Base-by-base conservation (phyloP, 176 grass and related monocot genomes). In the Zoysia japonica region DNA sequence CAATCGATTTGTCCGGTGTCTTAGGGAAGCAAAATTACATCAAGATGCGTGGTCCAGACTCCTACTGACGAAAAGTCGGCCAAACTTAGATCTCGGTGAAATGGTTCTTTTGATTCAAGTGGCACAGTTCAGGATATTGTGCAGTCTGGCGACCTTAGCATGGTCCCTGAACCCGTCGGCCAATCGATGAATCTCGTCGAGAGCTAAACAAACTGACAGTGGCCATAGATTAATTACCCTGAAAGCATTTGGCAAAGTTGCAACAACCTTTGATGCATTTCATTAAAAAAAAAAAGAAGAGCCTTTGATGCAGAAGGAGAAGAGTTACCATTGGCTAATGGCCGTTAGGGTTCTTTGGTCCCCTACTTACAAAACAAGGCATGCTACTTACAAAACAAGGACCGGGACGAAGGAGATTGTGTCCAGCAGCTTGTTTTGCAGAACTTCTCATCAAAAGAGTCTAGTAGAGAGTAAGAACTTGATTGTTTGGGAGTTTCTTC, bases 261-360 rank as follows among this genome's bases (percentile, higher is more conserved):
- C 59, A 39, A 57, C 28, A 28, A 28, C 28, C 28, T 28, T 28
- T 28, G 28, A 28, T 28, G 28, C 28, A 28, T 28, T 28, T 28
- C 28, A 28, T 28, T 28, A 28, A 28, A 28, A 28, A 28, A 28
- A 28, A 28, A 28, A 28, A 28, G 28, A 28, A 28, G 28, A 28
- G 28, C 55, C 71, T 65, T 78, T 88, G 45, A 75, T 72, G 70
- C 16, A 53, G 55, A 78, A 71, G n/a, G 67, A 78, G 28, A 11
- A 47, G 67, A 69, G 64, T 80, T 79, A 55, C 66, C 69, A 84
- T 53, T 65, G 56, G 17, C 55, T 3, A 68, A 75, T 53, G 48
- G 76, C 50, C 19, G 61, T 53, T 54, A 74, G 61, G 52, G 47
- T 74, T 88, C 67, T 87, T 62, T 88, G 76, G 86, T 79, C 86